A percentile compares a stretch with the other conserved stretches of the same genome.
These are phyloP conservation scores for Scopulariopsis brevicaulis DNA, from an alignment of 2,329 filamentous ascomycete genomes.

Conservation along the genomic window DNA sequence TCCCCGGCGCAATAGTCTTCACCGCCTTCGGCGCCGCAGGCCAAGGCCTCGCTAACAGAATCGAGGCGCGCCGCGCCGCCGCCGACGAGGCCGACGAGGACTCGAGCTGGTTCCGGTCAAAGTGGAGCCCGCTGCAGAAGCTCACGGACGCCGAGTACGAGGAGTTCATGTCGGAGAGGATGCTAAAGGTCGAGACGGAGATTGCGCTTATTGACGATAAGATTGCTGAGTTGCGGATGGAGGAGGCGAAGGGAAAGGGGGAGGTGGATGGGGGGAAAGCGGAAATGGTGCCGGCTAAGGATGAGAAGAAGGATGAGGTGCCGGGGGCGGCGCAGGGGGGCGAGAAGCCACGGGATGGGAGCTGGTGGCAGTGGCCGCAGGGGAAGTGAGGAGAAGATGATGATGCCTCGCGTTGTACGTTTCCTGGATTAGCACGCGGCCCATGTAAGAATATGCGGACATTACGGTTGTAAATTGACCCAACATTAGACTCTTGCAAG, in stretches of 20 bases:
- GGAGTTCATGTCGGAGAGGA: conserved; percentile 57
- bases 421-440: background rate
- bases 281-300: background rate
- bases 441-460: background rate
- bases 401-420: background rate
- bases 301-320: background rate
- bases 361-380: background rate
- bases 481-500: too few species aligned
- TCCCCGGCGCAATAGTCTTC: conserved; percentile 39
- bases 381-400: background rate
- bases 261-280: background rate
- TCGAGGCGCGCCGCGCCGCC: conserved; percentile 4
- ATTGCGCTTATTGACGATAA: conserved; percentile 70
- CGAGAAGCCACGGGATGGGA: background rate
- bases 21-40: conserved; percentile 27
- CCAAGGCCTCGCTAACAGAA: conserved; percentile 23
- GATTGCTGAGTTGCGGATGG: conserved; percentile 33
- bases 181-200: conserved; percentile 61
- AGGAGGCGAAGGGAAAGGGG: conserved; percentile 4
- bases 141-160: conserved; percentile 65
- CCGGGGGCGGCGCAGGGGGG: background rate
- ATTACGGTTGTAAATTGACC: too few species aligned
- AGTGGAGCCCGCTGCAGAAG: conserved; percentile 60
- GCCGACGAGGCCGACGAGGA: background rate
- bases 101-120: conserved; percentile 37